Conservation (phyloP, 768 basidiomycete species). For the Mycena vulgaris region DNA sequence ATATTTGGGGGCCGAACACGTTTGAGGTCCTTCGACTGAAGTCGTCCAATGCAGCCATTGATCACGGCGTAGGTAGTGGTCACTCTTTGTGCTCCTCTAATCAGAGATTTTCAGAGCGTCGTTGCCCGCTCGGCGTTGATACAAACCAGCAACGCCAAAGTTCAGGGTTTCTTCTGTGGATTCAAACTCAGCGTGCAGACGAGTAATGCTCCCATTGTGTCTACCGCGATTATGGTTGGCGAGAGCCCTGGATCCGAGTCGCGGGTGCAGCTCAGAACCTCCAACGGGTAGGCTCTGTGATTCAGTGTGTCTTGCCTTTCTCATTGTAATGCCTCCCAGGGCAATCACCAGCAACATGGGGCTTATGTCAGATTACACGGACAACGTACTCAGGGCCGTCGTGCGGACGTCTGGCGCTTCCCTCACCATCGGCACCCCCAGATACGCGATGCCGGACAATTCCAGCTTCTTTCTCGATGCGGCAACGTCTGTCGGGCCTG, state of each 20-base stretch:
- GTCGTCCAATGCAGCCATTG: constrained; percentile 13
- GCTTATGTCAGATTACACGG: constrained; percentile 3
- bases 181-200: constrained; percentile 12
- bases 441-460: not conserved
- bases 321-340: no score
- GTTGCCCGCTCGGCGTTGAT: constrained; percentile 11
- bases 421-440: constrained; percentile 4
- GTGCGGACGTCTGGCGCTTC: constrained; percentile 17
- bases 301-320: no score
- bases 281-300: no score
- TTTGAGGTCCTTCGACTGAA: constrained; percentile 23
- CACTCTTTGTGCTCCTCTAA: not conserved
- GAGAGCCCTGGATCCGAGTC: not conserved
- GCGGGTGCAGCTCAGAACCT: constrained; percentile 19
- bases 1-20: not conserved
- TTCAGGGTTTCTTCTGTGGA: constrained; percentile 19
- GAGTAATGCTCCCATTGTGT: constrained; percentile 16
- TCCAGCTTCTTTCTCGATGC: constrained; percentile 18
- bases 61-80: constrained; percentile 3
- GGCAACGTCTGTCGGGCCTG: constrained; percentile 15
- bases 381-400: constrained; percentile 14
- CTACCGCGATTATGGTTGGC: constrained; percentile 16
- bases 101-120: constrained; percentile 6
- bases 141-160: constrained; percentile 21
- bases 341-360: constrained; percentile 1